Evolutionary conservation across 2,329 filamentous ascomycete genomes (phyloP), one percentile per base, ranked within the genome.

Genomic region (Monilinia fructicola): DNA sequence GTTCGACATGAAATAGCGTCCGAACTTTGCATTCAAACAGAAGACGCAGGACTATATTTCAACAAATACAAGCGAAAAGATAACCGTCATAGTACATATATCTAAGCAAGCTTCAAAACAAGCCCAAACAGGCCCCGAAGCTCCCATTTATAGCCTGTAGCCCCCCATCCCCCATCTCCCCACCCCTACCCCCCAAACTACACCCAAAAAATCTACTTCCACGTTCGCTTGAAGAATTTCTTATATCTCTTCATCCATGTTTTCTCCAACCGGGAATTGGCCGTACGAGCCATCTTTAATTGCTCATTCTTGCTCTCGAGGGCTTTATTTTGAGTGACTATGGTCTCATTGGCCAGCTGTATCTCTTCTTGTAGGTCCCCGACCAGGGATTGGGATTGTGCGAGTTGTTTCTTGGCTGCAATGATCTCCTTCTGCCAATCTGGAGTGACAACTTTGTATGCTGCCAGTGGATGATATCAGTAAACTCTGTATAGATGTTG

Each of bases 401-500:
- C 42, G 7, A 60, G 56, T 16, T 48, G 21, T 23, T 48, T 38
- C 4, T 60, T 60, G 11, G 28, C 35, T 1, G 28, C 21, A 14
- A 60, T 60, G 21, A 60, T 23, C 14, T 60, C 56, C 21, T 12
- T 5, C 4, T 60, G 28, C 56, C 56, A 60, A 35, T 60, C 42
- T 23, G 56, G 56, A n/a, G 16, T 1, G 21, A 60, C 28, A 4
- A 23, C 11, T 48, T 60, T 60, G 28, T 60, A 60, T 14, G 31
- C 31, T 23, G 56, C 56, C 35, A 12, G 9, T 10, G 0, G 7
- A 23, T 1, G 9, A 9, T 35, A 7, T 60, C 5, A 60, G 42
- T 38, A 23, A 48, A 18, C 11, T 21, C 11, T 21, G 16, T 5
- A 11, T 6, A 38, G 5, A 12, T 28, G 10, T 3, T 35, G 2